Evolutionary conservation across 2,329 filamentous ascomycete species (phyloP).

Genomic region (Seiridium cupressi): DNA sequence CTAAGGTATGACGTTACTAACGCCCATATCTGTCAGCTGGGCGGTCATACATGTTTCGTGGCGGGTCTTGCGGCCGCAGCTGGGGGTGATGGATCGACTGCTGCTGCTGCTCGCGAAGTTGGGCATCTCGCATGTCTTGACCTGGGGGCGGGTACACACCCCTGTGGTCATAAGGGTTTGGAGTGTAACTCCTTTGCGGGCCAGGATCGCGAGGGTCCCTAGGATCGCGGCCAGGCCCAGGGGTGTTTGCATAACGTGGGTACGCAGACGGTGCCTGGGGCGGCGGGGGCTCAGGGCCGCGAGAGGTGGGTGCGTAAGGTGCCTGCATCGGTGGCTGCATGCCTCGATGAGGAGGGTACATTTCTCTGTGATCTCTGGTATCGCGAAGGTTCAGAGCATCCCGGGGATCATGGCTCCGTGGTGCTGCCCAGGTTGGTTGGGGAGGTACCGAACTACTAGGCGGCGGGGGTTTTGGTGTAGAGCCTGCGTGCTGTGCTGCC

Average conservation of each 20-base stretch:
- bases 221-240: conserved; percentile 35
- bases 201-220: conserved; percentile 45
- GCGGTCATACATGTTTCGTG: conserved; percentile 33
- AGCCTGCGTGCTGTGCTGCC: conserved; percentile 34
- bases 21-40: conserved; percentile 44
- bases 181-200: conserved; percentile 44
- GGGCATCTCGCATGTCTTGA: conserved; percentile 32
- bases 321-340: conserved; percentile 28
- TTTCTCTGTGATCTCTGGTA: conserved; percentile 11
- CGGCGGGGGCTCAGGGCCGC: conserved; percentile 39
- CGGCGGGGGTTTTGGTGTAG: conserved; percentile 33
- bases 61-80: conserved; percentile 39
- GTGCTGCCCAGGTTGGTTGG: conserved; percentile 33
- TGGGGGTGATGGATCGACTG: conserved; percentile 36
- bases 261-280: conserved; percentile 38
- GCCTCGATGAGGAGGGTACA: conserved; percentile 20
- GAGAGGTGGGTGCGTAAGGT: conserved; percentile 35
- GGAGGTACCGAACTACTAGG: conserved; percentile 29
- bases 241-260: conserved; percentile 41
- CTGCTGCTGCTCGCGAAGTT: conserved; percentile 33
- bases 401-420: conserved; percentile 26
- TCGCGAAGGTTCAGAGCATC: conserved; percentile 10
- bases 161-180: conserved; percentile 38
- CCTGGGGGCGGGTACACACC: conserved; percentile 36
- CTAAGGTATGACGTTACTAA: conserved; percentile 18